A percentile compares a stretch with the other conserved stretches of the same genome.
Evolutionary conservation across 2,329 filamentous ascomycete genomes (phyloP).

Genomic region (Cucurbitaria berberidis): DNA sequence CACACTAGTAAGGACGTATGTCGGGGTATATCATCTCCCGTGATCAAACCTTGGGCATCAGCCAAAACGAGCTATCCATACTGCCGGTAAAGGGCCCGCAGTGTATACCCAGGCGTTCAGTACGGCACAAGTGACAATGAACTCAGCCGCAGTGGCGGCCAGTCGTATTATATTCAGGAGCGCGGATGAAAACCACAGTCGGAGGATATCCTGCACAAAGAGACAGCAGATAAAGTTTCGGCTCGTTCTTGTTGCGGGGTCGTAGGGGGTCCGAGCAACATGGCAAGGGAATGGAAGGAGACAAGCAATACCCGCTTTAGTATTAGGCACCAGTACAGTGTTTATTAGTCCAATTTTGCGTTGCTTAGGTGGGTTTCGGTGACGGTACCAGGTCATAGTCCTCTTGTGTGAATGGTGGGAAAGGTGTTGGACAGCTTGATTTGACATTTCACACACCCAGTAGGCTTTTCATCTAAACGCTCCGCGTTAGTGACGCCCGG

Average conservation of each 20-base stretch:
- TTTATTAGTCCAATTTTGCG: not conserved
- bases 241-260: not conserved
- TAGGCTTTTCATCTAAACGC: too few species aligned
- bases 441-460: too few species aligned
- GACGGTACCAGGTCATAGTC: not conserved
- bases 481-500: not conserved
- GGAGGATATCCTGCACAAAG: not conserved
- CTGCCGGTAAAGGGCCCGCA: constrained; percentile 21
- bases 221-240: not conserved
- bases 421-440: too few species aligned
- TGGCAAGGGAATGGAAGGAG: too few species aligned
- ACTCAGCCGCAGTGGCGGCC: not conserved
- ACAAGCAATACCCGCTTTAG: not conserved
- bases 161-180: not conserved
- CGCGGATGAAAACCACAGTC: not conserved
- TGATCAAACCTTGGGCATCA: constrained; percentile 11
- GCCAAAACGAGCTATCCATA: constrained; percentile 11
- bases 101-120: constrained; percentile 1
- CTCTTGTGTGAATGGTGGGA: not conserved
- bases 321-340: not conserved
- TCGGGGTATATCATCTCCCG: constrained; percentile 10
- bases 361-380: not conserved
- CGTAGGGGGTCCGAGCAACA: not conserved
- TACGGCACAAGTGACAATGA: constrained; percentile 10
- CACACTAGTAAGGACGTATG: constrained; percentile 3